Conservation (phyloP, 2,329 filamentous ascomycete genomes). For the Colletotrichum sidae region DNA sequence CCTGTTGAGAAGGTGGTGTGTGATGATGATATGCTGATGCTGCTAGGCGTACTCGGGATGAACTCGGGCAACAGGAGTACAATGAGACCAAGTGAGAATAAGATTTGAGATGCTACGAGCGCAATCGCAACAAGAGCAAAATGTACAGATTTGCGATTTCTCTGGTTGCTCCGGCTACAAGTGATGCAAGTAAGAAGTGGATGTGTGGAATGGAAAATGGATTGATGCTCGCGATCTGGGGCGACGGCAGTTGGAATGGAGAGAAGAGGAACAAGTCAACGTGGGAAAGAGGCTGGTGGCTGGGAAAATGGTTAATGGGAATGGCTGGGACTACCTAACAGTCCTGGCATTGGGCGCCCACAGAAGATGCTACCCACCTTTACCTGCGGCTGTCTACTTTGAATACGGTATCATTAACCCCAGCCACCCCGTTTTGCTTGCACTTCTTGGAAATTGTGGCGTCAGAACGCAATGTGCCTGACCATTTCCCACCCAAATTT, state of each 20-base stretch:
- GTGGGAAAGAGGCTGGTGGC: conserved; percentile 33
- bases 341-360: no score
- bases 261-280: conserved; percentile 29
- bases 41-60: not conserved
- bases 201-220: conserved; percentile 35
- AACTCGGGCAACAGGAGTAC: conserved; percentile 23
- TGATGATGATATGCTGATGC: conserved; percentile 4
- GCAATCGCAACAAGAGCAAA: conserved; percentile 5
- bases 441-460: no score
- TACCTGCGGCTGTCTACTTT: no score
- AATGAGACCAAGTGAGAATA: conserved; percentile 3
- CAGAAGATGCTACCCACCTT: no score
- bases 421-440: conserved; percentile 31
- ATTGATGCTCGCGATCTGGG: conserved; percentile 33
- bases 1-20: not conserved
- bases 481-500: conserved; percentile 21
- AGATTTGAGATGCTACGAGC: conserved; percentile 14
- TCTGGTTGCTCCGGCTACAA: conserved; percentile 37
- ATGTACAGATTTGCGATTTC: conserved; percentile 17
- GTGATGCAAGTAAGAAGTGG: conserved; percentile 35
- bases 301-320: conserved; percentile 22
- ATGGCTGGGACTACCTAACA: conserved; percentile 25
- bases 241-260: conserved; percentile 25
- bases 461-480: not conserved
- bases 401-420: conserved; percentile 4